phyloP scores from a whole-genome alignment of 2,329 filamentous ascomycete genomes.

The Bimuria novae-zelandiae region DNA sequence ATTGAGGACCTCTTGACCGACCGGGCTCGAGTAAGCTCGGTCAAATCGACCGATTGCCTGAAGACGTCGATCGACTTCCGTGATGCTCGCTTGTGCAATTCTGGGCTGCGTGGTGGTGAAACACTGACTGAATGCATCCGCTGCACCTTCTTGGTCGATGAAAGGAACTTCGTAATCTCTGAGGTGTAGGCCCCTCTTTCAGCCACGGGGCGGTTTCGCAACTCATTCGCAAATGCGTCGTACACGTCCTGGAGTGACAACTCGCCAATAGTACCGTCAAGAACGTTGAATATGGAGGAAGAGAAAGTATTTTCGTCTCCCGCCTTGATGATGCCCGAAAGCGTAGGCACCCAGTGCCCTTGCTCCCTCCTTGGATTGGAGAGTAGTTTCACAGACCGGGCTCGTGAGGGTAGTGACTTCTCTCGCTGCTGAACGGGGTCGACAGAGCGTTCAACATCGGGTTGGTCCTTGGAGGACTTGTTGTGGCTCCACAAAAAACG shows the following conservation, averaged over 20 bases:
- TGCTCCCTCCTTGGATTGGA: conserved; percentile 25
- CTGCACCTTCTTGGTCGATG: conserved; percentile 21
- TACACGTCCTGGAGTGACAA: conserved; percentile 31
- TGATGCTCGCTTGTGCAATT: conserved; percentile 13
- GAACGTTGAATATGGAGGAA: conserved; percentile 30
- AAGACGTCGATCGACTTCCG: conserved; percentile 20
- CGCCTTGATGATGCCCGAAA: conserved; percentile 39
- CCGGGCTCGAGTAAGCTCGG: conserved; percentile 16
- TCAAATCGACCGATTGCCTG: conserved; percentile 18
- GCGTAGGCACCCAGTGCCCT: conserved; percentile 28
- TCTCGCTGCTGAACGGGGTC: conserved; percentile 20
- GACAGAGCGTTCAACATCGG: conserved; percentile 18
- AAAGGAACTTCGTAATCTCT: conserved; percentile 30
- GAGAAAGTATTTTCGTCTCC: conserved; percentile 37
- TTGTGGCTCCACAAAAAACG: conserved; percentile 30
- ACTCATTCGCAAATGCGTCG: conserved; percentile 32
- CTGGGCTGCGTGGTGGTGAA: conserved; percentile 14
- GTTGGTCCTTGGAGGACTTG: conserved; percentile 21
- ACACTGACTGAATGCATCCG: conserved; percentile 25
- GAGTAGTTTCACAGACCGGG: conserved; percentile 26
- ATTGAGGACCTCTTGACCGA: conserved; percentile 10
- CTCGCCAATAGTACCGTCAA: conserved; percentile 29
- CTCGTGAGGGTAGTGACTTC: conserved; percentile 16
- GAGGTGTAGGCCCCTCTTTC: conserved; percentile 31
- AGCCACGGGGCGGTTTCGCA: conserved; percentile 22